These are phyloP conservation scores for Aspergillus taichungensis DNA, from an alignment of 495 filamentous ascomycete genomes.

Conservation along the genomic window DNA sequence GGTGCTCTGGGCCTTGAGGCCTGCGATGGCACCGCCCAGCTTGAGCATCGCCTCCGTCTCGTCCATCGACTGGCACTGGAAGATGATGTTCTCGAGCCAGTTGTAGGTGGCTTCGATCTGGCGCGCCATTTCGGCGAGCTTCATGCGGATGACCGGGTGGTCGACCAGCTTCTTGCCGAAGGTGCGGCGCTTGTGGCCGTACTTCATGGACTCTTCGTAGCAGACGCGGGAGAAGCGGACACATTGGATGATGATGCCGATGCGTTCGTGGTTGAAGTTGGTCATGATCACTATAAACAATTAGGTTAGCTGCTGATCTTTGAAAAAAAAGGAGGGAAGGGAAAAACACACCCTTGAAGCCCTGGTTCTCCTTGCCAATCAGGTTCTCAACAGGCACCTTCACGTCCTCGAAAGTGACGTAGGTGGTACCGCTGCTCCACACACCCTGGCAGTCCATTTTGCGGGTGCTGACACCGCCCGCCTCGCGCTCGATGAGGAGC, in stretches of 20 bases:
- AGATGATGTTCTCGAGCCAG: constrained; percentile 96
- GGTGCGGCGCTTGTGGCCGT: constrained; percentile 90
- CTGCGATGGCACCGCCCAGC: constrained; percentile 88
- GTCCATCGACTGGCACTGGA: constrained; percentile 85
- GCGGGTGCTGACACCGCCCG: constrained; percentile 78
- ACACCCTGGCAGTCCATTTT: constrained; percentile 99
- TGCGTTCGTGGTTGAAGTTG: constrained; percentile 99
- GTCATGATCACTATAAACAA: constrained; percentile 70
- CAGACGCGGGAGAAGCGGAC: constrained; percentile 92
- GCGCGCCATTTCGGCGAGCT: constrained; percentile 94
- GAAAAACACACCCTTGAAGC: constrained; percentile 63
- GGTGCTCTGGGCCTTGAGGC: constrained; percentile 87
- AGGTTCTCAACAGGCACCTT: constrained; percentile 98
- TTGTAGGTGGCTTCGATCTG: constrained; percentile 94
- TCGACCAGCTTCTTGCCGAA: constrained; percentile 95
- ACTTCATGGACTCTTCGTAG: constrained; percentile 93
- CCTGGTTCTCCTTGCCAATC: constrained; percentile 94
- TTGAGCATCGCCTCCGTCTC: constrained; percentile 94
- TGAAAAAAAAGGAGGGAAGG: not conserved
- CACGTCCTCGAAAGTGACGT: constrained; percentile 96
- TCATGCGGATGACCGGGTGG: constrained; percentile 95
- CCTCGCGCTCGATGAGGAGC: constrained; percentile 76
- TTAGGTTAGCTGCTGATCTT: constrained; percentile 1
- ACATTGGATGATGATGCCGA: constrained; percentile 97
- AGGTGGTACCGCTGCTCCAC: constrained; percentile 89